These are phyloP conservation scores for Pseudoneurospora amorphoporcata DNA, from an alignment of 495 filamentous ascomycete genomes.

Conservation along the genomic window DNA sequence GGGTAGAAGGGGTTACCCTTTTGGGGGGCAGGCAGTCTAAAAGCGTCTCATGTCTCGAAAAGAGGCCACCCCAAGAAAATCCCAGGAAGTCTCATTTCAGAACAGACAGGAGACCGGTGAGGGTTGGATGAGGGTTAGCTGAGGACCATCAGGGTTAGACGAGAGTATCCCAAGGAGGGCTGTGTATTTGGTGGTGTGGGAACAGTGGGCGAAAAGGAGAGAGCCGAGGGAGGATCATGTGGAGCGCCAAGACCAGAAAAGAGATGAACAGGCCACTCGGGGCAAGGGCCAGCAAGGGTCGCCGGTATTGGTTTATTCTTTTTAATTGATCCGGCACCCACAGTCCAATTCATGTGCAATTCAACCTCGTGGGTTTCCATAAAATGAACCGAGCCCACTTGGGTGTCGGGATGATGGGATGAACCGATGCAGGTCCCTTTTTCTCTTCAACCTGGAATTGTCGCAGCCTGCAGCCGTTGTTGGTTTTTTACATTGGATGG, in stretches of 20 bases:
- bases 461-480: background rate
- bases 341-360: background rate
- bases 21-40: background rate
- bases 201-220: background rate
- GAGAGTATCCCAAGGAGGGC: background rate
- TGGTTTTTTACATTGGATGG: background rate
- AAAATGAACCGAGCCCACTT: background rate
- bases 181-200: background rate
- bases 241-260: background rate
- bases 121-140: background rate
- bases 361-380: background rate
- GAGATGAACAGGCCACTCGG: background rate
- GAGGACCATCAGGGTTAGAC: background rate
- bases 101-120: background rate
- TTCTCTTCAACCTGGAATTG: background rate
- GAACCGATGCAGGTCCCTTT: background rate
- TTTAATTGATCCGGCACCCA: background rate
- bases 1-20: background rate
- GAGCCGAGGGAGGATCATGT: background rate
- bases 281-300: background rate
- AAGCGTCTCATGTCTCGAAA: background rate
- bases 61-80: background rate
- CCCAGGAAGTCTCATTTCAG: background rate
- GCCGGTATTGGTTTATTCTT: background rate
- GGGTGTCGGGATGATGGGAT: background rate